These are phyloP conservation scores for Tuber calosporum DNA, from an alignment of 495 filamentous ascomycete genomes.

Conservation along the genomic window DNA sequence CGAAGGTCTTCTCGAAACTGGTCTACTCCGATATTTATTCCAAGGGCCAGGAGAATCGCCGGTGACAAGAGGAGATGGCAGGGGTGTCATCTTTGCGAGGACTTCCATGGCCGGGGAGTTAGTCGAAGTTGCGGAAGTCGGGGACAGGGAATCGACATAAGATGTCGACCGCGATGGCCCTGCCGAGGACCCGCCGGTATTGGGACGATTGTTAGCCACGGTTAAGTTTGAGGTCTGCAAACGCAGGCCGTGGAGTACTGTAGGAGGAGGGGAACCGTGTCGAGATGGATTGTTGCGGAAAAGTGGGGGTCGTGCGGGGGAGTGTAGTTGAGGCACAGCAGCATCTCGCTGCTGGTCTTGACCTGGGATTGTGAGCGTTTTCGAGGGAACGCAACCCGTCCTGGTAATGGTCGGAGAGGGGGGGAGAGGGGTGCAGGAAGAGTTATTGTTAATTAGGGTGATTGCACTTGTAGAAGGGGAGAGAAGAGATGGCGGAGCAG, in stretches of 20 bases:
- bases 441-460: conserved; percentile 6
- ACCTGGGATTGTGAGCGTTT: conserved; percentile 27
- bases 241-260: conserved; percentile 19
- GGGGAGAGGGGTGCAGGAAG: conserved; percentile 6
- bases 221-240: conserved; percentile 34
- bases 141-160: conserved; percentile 33
- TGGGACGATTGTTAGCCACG: conserved; percentile 29
- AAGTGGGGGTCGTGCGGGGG: conserved; percentile 34
- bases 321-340: conserved; percentile 30
- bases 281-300: conserved; percentile 19
- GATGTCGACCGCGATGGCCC: conserved; percentile 37
- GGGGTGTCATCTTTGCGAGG: conserved; percentile 58
- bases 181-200: conserved; percentile 21
- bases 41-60: conserved; percentile 67
- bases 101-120: conserved; percentile 37
- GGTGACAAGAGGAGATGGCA: conserved; percentile 77
- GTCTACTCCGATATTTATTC: conserved; percentile 55
- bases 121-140: conserved; percentile 27
- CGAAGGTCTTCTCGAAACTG: conserved; percentile 44
- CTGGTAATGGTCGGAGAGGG: conserved; percentile 11
- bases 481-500: conserved; percentile 22
- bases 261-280: conserved; percentile 14
- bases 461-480: conserved; percentile 8
- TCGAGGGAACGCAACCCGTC: conserved; percentile 21
- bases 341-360: conserved; percentile 32